Percentiles rank a stretch among this genome's conserved stretches.
Evolutionary conservation across 805 yeast species (phyloP).

Genomic region (Tetrapisispora fleetii): DNA sequence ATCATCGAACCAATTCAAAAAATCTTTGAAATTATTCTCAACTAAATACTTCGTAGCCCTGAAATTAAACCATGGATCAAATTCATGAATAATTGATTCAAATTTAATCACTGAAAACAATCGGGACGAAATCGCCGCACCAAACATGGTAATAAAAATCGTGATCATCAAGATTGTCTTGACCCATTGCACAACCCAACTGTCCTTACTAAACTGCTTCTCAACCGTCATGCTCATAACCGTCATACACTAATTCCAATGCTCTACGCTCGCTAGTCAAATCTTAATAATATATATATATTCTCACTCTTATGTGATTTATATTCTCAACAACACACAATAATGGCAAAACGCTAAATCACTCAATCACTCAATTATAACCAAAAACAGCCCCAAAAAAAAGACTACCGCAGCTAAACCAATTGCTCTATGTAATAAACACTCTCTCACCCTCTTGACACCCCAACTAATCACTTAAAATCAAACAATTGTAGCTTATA

Average conservation of each 20-base stretch:
- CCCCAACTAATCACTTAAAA: too few species aligned
- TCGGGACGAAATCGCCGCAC: slow-evolving; percentile 87
- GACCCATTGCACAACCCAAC: slow-evolving; percentile 7
- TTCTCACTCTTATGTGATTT: too few species aligned
- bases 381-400: background rate
- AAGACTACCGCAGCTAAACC: background rate
- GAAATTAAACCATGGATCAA: slow-evolving; percentile 94
- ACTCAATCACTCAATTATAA: too few species aligned
- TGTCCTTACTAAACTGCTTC: background rate
- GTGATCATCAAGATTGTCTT: slow-evolving; percentile 40
- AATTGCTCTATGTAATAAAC: too few species aligned
- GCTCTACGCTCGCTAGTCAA: too few species aligned
- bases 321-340: too few species aligned
- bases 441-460: too few species aligned
- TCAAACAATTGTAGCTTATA: too few species aligned
- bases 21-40: slow-evolving; percentile 73
- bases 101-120: slow-evolving; percentile 93
- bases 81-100: slow-evolving; percentile 95
- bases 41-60: slow-evolving; percentile 93
- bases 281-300: too few species aligned
- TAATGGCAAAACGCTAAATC: too few species aligned
- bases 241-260: too few species aligned
- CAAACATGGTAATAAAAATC: slow-evolving; percentile 69
- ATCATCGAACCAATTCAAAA: slow-evolving; percentile 96
- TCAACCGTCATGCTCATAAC: background rate